A percentile compares a stretch with the other conserved stretches of the same genome.
These are phyloP conservation scores for Podaxis sp. DNA, from an alignment of 768 basidiomycete genomes.

Conservation along the genomic window DNA sequence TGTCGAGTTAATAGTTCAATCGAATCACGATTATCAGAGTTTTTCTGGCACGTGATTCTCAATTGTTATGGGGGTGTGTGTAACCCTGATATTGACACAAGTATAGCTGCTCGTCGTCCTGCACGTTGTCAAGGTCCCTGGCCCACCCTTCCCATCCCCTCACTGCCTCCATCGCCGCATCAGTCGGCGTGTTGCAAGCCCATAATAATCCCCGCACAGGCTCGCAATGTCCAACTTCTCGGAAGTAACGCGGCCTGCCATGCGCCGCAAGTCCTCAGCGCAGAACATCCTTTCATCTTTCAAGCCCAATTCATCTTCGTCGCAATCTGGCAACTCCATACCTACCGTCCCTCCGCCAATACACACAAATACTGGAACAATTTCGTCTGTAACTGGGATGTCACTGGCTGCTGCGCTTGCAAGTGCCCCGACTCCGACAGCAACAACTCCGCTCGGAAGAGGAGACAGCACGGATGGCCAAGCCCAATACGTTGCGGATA, in stretches of 20 bases:
- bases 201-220: neutral
- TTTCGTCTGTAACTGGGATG: constrained; percentile 26
- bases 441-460: constrained; percentile 41
- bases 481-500: constrained; percentile 43
- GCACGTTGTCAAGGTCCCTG: constrained; percentile 13
- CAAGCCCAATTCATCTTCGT: constrained; percentile 41
- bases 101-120: constrained; percentile 14
- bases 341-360: constrained; percentile 30
- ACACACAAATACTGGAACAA: constrained; percentile 31
- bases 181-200: neutral
- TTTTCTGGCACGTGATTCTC: constrained; percentile 9
- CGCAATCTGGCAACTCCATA: constrained; percentile 32
- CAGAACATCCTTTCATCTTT: constrained; percentile 82
- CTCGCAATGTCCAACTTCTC: constrained; percentile 39
- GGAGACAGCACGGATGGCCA: constrained; percentile 69
- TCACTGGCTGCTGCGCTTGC: constrained; percentile 33
- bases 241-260: constrained; percentile 49
- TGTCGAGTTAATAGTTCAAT: constrained; percentile 13
- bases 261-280: constrained; percentile 85
- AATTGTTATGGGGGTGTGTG: constrained; percentile 6
- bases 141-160: neutral
- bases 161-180: constrained; percentile 3
- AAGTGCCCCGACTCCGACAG: constrained; percentile 41
- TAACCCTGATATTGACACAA: constrained; percentile 10
- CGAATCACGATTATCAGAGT: constrained; percentile 13